phyloP scores from a whole-genome alignment of 139 green algal genomes.

The Chlamydomonas sp. region DNA sequence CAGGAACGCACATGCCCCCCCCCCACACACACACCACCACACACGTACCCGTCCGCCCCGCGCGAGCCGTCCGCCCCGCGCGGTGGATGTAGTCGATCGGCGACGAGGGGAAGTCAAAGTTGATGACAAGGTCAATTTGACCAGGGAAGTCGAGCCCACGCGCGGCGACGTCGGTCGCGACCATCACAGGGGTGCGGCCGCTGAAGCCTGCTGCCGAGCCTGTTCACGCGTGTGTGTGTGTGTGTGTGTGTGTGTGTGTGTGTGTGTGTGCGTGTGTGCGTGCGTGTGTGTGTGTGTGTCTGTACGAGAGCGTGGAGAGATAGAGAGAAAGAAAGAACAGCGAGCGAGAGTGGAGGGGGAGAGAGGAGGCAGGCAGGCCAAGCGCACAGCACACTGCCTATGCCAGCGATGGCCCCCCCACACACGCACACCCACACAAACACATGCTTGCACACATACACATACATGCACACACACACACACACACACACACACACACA shows the following conservation, averaged over 20 bases:
- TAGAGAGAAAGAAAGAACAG: too few species aligned
- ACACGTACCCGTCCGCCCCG: slow-evolving; percentile 51
- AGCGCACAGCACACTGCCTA: too few species aligned
- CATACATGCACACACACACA: background rate
- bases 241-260: background rate
- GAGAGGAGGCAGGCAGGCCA: too few species aligned
- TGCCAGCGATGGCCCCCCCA: background rate
- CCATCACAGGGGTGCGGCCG: slow-evolving; percentile 31
- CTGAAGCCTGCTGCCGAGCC: too few species aligned
- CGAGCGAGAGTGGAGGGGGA: too few species aligned
- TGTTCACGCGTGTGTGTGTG: too few species aligned
- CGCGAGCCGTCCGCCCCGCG: slow-evolving; percentile 77
- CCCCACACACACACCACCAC: slow-evolving; percentile 4
- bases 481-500: background rate
- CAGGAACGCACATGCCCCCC: background rate
- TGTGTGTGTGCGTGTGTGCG: background rate
- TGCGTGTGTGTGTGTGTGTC: slow-evolving; percentile 1
- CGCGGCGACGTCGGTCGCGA: slow-evolving; percentile 92
- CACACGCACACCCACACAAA: background rate
- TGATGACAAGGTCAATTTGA: slow-evolving; percentile 35
- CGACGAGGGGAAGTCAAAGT: slow-evolving; percentile 92
- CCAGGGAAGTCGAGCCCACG: slow-evolving; percentile 87
- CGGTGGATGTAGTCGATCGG: slow-evolving; percentile 88
- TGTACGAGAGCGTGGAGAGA: too few species aligned
- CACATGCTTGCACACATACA: background rate